Evolutionary conservation across 352 stramenopile species (phyloP), one percentile per base, ranked within the genome.

Genomic region (Globisporangium iwayamae): DNA sequence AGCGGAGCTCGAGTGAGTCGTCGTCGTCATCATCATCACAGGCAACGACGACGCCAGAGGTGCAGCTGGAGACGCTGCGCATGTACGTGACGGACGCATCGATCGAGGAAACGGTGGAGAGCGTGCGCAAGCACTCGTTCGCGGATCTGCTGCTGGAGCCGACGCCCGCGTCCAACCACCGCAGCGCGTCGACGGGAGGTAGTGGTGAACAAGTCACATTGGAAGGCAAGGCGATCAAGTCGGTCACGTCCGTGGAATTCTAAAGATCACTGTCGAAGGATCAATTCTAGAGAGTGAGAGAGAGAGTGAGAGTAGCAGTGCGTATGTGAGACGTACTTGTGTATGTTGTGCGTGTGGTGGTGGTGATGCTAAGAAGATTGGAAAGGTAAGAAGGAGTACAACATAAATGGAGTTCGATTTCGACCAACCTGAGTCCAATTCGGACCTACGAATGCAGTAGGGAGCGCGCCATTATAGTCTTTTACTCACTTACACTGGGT

Each of bases 61-160:
- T 79, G 41, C 66, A 46, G 30, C 63, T 85, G 8, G 82, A 91
- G 70, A 91, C 82, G 25, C 59, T 91, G 56, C 74, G 79, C 6
- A 89, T 91, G 76, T 91, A 85, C 62, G 62, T 91, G 32, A 79
- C 56, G 36, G 70, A 80, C 50, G 63, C 74, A 22, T 73, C 70
- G 28, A 68, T 63, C 36, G 60, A 62, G 22, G 67, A 71, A 13
- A 52, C 60, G 41, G 68, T 63, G 18, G 66, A 79, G 38, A 20
- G 56, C 10, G 64, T 56, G 22, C 61, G 65, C 4, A 48, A 66
- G 48, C 30, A 60, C n/a, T 61, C 74, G 43, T 72, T 79, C 45
- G 71, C 67, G 20, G 74, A 85, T 56, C 62, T 85, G 47, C 62
- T 85, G 47, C 62, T 83, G 20, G 65, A 78, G 50, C 65, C 58